Percentiles rank a stretch among this genome's conserved stretches.
Conservation (phyloP, 2,329 filamentous ascomycete genomes). For the Fusarium sp. region DNA sequence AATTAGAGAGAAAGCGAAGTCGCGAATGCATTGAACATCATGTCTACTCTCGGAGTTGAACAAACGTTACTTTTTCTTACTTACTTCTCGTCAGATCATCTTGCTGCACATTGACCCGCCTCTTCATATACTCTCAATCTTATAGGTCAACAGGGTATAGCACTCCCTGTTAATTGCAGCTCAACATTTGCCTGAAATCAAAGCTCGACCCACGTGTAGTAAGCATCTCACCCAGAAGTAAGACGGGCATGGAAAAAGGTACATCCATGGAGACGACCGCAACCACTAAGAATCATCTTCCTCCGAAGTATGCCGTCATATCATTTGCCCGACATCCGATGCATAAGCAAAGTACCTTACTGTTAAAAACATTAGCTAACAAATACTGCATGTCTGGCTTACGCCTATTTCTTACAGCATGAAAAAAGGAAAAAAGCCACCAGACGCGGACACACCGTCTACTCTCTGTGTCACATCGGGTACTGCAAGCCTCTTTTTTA, state of each 20-base stretch:
- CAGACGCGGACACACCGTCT: conserved; percentile 16
- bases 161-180: neutral
- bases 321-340: conserved; percentile 14
- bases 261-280: neutral
- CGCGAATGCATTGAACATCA: neutral
- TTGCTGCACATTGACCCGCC: neutral
- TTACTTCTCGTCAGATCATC: conserved; percentile 11
- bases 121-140: neutral
- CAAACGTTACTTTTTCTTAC: conserved; percentile 2
- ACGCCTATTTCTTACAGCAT: neutral
- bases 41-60: neutral
- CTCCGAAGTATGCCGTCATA: conserved; percentile 19
- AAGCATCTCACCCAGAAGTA: conserved; percentile 5
- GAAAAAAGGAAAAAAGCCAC: conserved; percentile 1
- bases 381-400: conserved; percentile 12
- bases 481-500: conserved; percentile 14
- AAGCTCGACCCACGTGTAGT: conserved; percentile 13
- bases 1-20: neutral
- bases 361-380: neutral
- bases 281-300: neutral
- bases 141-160: neutral
- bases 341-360: neutral
- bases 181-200: conserved; percentile 16
- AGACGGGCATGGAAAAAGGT: neutral
- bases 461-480: conserved; percentile 26